Percentiles rank a stretch among this genome's conserved stretches.
phyloP scores from a whole-genome alignment of 2,329 filamentous ascomycete genomes.

The Curvularia sp. region DNA sequence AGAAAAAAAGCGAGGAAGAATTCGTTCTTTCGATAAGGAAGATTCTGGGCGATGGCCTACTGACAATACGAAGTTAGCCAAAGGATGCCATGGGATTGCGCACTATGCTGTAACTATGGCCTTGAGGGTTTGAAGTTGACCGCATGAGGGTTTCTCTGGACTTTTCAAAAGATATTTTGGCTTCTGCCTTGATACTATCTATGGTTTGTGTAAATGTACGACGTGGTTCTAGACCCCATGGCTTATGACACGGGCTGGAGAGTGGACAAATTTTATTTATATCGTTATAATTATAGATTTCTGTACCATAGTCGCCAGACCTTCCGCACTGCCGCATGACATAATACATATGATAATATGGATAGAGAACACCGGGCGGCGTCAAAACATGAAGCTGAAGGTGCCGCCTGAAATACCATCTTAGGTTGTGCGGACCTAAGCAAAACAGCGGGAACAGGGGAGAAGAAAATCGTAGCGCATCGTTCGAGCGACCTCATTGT shows the following conservation, averaged over 20 bases:
- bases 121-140: neutral
- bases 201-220: neutral
- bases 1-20: neutral
- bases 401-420: neutral
- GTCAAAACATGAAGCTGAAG: neutral
- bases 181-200: neutral
- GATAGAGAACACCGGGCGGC: neutral
- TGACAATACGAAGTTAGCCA: neutral
- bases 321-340: too few species aligned
- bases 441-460: neutral
- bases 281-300: neutral
- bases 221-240: neutral
- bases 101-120: neutral
- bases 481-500: neutral
- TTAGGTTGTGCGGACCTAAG: neutral
- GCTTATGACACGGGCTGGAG: neutral
- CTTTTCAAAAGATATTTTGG: neutral
- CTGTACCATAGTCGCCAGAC: neutral
- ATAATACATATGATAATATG: neutral
- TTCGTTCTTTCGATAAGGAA: neutral
- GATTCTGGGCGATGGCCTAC: too few species aligned
- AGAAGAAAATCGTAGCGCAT: neutral
- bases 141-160: neutral
- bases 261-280: neutral
- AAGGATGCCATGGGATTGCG: neutral